Base-by-base conservation (phyloP, 306 rosid genomes). In the Canavalia gladiata region DNA sequence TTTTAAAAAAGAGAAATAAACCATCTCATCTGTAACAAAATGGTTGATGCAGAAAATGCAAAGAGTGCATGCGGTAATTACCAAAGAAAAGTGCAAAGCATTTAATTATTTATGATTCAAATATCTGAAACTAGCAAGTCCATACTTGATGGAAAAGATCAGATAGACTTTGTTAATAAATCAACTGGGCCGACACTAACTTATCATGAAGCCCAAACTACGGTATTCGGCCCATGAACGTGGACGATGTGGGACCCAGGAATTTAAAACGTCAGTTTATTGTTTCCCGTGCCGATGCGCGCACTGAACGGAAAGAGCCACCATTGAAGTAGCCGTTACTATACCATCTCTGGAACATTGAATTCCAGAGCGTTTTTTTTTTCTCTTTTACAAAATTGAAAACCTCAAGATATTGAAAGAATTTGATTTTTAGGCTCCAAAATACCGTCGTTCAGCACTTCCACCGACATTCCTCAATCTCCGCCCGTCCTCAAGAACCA, bases 241-340 rank as follows among this genome's bases (percentile, higher is more conserved):
- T 41, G 34, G 69, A 29, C 10, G 8, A 37, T 3, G 86, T 50
- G 86, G 87, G 87, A 28, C 87, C 87, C 76, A 31, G 4, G 18
- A 84, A 51, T 84, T 87, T 67, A 73, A 87, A 84, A 52, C 42
- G 4, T 45, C 59, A 58, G 58, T 80, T 85, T 62, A 71, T 72
- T 30, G 86, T 76, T 84, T 84, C 83, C 57, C 45, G 82, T 89
- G 84, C 76, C 51, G 54, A 66, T 57, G 87, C 85, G 86, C 89
- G 83, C 82, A 52, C 63, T 49, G 80, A 80, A 70, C 77, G 70
- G 77, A 86, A 75, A 71, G 85, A 76, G 59, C 70, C 82, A 83
- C 71, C 72, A 72, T 51, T 39, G 65, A 81, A 81, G 85, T 89
- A 87, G 83, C 89, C 93, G 91, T 87, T 89, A 85, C 91, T 65